Conservation (phyloP, 768 basidiomycete species). For the Auriscalpium orientale region DNA sequence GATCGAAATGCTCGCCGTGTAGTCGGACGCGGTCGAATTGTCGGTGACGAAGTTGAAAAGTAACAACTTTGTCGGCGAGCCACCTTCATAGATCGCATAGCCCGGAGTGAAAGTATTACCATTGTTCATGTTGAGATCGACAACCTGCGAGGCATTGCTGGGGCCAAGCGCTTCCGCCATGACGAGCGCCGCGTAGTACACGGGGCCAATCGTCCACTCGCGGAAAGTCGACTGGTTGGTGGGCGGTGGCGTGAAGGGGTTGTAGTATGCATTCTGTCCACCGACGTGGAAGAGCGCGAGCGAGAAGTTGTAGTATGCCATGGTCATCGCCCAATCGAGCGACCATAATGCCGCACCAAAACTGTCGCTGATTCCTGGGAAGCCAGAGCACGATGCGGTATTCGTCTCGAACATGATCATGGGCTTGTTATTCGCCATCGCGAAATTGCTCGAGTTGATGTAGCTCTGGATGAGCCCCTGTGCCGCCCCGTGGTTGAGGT, state of each 20-base stretch:
- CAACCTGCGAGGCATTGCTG: conserved; percentile 53
- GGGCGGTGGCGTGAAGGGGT: conserved; percentile 42
- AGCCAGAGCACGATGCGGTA: conserved; percentile 44
- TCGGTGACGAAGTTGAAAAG: conserved; percentile 72
- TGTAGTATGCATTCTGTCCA: conserved; percentile 59
- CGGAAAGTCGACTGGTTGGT: conserved; percentile 48
- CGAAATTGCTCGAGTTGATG: conserved; percentile 36
- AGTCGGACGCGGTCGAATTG: conserved; percentile 43
- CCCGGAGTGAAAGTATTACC: conserved; percentile 52
- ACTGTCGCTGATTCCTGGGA: conserved; percentile 47
- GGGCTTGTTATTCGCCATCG: conserved; percentile 32
- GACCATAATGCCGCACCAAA: conserved; percentile 49
- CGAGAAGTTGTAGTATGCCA: conserved; percentile 42
- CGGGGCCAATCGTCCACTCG: conserved; percentile 67
- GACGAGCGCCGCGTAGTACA: conserved; percentile 68
- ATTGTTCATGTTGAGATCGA: conserved; percentile 52
- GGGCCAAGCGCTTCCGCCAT: conserved; percentile 67
- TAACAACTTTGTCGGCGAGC: conserved; percentile 49
- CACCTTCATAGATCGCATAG: conserved; percentile 69
- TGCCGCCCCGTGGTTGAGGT: conserved; percentile 53
- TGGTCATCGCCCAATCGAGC: conserved; percentile 44
- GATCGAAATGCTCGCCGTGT: conserved; percentile 43
- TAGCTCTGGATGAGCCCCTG: conserved; percentile 45
- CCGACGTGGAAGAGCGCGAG: conserved; percentile 44
- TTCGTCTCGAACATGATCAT: conserved; percentile 55